Evolutionary conservation across 148 eudicot species (phyloP), one percentile per base, ranked within the genome.

Genomic region (Rhododendron kiyosumense): DNA sequence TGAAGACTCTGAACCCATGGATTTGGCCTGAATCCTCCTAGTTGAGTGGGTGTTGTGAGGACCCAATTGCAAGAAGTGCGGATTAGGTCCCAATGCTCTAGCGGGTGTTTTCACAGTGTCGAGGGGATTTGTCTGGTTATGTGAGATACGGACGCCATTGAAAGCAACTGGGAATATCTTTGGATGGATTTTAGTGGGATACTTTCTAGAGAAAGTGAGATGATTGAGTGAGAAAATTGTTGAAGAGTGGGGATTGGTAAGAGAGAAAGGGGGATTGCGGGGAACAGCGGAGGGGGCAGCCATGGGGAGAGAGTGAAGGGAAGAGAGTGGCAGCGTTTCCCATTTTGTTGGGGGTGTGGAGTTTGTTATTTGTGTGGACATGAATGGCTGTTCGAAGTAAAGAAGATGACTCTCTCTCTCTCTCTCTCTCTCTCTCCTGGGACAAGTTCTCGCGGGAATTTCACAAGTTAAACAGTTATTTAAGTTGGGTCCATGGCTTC

Each of bases 1-100:
- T 1, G n/a, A n/a, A n/a, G n/a, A n/a, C n/a, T n/a, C n/a, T n/a
- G 98, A 89, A 71, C 88, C 91, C 85, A 81, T 41, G 17, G 97
- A 88, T 76, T 88, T 91, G 0, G 88, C 93, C 84, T 52, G 41
- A 84, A 89, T 30, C 36, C 85, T 79, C 32, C 91, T 81, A 85
- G 32, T 54, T 36, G 85, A 84, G 80, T 83, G 86, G 76, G 38
- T 3, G 84, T 83, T 87, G 34, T 81, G 89, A 88, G 90, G 86
- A 85, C 89, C 94, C 88, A 88, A 32, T 34, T 85, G 88, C 88
- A 88, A 85, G 6, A 88, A 90, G 61, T 85, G 61, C 67, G 86
- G 80, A 71, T 88, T 84, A 71, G 85, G 86, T 26, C 90, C 91
- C 79, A 85, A 65, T 85, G 84, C 77, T 75, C 81, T 88, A 3